Evolutionary conservation across 805 yeast species (phyloP), one percentile per base, ranked within the genome.

Genomic region (Yarrowia deformans): DNA sequence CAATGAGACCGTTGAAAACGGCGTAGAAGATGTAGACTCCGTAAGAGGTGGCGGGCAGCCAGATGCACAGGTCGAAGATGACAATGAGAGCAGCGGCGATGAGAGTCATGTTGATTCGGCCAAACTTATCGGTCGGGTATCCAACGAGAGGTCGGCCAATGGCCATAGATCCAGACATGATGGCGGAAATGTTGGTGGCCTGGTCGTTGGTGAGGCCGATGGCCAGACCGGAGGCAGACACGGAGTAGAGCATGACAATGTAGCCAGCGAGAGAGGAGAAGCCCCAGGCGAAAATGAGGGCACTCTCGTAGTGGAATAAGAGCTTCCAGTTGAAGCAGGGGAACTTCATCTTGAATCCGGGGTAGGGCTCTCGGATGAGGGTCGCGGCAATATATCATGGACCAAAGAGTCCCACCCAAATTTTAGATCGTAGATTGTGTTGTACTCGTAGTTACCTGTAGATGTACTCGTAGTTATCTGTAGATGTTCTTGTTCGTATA

Each of bases 81-180:
- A 80, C 81, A n/a, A 79, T 67, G 50, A 78, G 42, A 35, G 74
- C 32, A 8, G 75, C 72, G 37, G 75, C 76, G 7, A 81, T 76
- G 35, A 78, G 69, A 35, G 77, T 72, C 34, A 76, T 74, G 63
- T 84, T 85, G 70, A 79, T 73, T 56, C 87, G 77, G 7, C 89
- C 89, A 49, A 79, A 67, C 32, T 71, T 75, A 72, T 85, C 88
- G 32, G 84, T 86, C 14, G 80, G 19, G 56, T 77, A 72, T 0
- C 87, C 87, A 45, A 85, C 80, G 9, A 76, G 69, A 9, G 86
- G 80, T 60, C 89, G 76, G 2, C 89, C 88, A 46, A 85, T 73
- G 2, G 81, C 73, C 71, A 86, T 75, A 18, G 73, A 72, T 19
- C 77, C 79, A 43, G 76, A 78, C 54, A 74, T 68, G 49, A 76